Conservation (phyloP, 169 alveolate genomes). For the Plasmodium coatneyi region DNA sequence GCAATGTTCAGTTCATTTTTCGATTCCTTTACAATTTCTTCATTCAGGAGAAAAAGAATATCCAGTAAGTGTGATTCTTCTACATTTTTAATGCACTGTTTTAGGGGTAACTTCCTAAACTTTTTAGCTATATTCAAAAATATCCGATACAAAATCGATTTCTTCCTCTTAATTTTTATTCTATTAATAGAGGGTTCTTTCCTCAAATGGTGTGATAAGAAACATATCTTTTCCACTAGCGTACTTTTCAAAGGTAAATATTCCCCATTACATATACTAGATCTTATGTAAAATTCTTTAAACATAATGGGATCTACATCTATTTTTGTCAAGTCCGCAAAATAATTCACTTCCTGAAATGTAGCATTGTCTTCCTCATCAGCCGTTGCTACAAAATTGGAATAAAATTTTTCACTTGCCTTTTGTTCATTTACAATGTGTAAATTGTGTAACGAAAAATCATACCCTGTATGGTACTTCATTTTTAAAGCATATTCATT, state of each 20-base stretch:
- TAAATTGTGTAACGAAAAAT: slow-evolving; percentile 24
- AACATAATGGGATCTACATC: slow-evolving; percentile 48
- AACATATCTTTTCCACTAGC: slow-evolving; percentile 46
- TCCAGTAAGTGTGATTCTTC: slow-evolving; percentile 46
- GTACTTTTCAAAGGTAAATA: slow-evolving; percentile 58
- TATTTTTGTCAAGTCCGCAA: slow-evolving; percentile 47
- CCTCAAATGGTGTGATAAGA: slow-evolving; percentile 42
- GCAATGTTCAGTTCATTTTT: slow-evolving; percentile 47
- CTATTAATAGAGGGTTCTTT: slow-evolving; percentile 25
- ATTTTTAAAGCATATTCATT: slow-evolving; percentile 55
- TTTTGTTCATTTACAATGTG: slow-evolving; percentile 39
- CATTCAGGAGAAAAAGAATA: slow-evolving; percentile 45
- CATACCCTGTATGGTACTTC: slow-evolving; percentile 61
- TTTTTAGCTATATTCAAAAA: slow-evolving; percentile 35
- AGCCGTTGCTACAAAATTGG: not conserved
- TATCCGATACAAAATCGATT: slow-evolving; percentile 38
- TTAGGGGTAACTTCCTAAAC: slow-evolving; percentile 40
- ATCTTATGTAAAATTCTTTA: slow-evolving; percentile 51
- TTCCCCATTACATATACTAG: slow-evolving; percentile 48
- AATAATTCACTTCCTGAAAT: slow-evolving; percentile 20
- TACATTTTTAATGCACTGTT: slow-evolving; percentile 44
- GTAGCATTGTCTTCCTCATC: slow-evolving; percentile 49
- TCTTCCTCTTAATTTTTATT: slow-evolving; percentile 13
- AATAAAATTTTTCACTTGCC: slow-evolving; percentile 6
- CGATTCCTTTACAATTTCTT: slow-evolving; percentile 72